Conservation (phyloP, 345 rosid genomes). For the Acer campestre region DNA sequence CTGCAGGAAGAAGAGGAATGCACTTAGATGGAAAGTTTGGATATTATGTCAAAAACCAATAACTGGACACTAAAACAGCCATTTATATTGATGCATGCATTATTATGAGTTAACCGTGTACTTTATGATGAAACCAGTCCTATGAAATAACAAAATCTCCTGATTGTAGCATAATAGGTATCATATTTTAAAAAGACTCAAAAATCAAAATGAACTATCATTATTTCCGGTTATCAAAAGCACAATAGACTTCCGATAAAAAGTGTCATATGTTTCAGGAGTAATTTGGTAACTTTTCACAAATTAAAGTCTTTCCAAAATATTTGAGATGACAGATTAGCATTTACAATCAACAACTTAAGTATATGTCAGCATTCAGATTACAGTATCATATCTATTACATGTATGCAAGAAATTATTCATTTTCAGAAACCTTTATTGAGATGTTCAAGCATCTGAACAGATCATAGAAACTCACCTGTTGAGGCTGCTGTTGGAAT, state of each 20-base stretch:
- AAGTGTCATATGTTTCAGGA: neutral
- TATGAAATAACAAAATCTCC: neutral
- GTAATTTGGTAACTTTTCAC: neutral
- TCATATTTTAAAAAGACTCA: neutral
- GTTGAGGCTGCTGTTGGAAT: conserved; percentile 27
- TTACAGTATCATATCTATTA: neutral
- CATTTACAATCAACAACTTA: neutral
- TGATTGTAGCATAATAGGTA: neutral
- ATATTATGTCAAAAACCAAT: neutral
- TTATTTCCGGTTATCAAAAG: neutral
- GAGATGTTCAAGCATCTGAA: conserved; percentile 5
- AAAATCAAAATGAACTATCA: neutral
- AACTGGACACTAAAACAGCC: conserved; percentile 12
- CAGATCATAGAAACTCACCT: conserved; percentile 33
- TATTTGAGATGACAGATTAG: neutral
- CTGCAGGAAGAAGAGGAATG: conserved; percentile 31
- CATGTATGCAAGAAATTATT: neutral
- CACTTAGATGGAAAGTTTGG: neutral
- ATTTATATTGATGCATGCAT: neutral
- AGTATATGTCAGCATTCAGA: neutral
- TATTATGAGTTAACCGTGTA: neutral
- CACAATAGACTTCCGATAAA: neutral
- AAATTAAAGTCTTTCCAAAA: neutral
- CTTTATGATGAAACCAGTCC: neutral
- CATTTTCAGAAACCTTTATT: neutral